Percentiles rank a stretch among this genome's conserved stretches.
Conservation (phyloP, 495 filamentous ascomycete genomes). For the Daldinia decipiens region DNA sequence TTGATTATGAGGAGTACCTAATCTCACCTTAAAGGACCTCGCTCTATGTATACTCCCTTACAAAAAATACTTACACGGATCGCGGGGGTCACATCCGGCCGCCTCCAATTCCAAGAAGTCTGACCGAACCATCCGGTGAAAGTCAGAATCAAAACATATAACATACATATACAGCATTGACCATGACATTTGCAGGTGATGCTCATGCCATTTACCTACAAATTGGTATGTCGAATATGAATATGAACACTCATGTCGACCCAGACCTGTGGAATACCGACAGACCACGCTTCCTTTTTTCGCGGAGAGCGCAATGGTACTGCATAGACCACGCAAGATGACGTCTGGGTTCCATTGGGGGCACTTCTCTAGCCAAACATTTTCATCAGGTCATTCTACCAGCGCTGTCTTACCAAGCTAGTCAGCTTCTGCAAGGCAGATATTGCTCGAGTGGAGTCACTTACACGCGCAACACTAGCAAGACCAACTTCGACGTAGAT, state of each 20-base stretch:
- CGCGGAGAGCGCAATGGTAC: conserved; percentile 20
- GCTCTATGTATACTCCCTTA: no score
- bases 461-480: conserved; percentile 25
- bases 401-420: conserved; percentile 18
- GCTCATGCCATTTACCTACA: conserved; percentile 10
- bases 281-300: conserved; percentile 11
- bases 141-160: conserved; percentile 11
- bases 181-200: conserved; percentile 11
- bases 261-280: conserved; percentile 15
- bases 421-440: conserved; percentile 32
- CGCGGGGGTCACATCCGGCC: conserved; percentile 25
- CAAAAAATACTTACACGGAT: neutral
- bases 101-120: conserved; percentile 8
- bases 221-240: conserved; percentile 12
- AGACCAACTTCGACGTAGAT: conserved; percentile 15
- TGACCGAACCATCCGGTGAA: conserved; percentile 23
- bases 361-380: neutral
- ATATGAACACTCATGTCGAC: conserved; percentile 10
- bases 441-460: conserved; percentile 32
- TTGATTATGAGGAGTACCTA: neutral
- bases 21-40: no score
- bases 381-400: conserved; percentile 22
- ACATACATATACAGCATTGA: neutral
- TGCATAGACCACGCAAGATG: conserved; percentile 32
- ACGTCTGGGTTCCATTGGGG: conserved; percentile 33